Base-by-base conservation (phyloP, 2,329 filamentous ascomycete genomes). In the Botrytis sinoallii region DNA sequence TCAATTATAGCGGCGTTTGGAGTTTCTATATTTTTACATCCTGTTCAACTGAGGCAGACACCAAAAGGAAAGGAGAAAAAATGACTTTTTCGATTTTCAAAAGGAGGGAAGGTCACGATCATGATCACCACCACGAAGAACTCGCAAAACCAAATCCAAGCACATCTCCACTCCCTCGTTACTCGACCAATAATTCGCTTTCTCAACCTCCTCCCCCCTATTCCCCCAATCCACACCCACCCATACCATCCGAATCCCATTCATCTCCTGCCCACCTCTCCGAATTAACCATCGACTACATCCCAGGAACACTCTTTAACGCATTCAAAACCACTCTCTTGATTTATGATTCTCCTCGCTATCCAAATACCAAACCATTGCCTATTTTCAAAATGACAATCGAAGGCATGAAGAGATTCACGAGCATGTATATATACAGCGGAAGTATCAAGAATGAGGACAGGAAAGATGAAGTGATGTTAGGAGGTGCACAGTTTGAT, bases 91-190 rank as follows among this genome's bases (percentile, higher is more conserved):
- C 48, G 3, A 55, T 55, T 55, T 29, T 55, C 48, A 55, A 55
- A 55, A n/a, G 12, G 12, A 55, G 12, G 12, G 48, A n/a, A 55
- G 12, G 25, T 55, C 48, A 55, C 25, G 48, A 55, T 29, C 25
- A 29, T 7, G 25, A 55, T 55, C 48, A 55, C 48, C 25, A 55
- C 2, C 48, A 55, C 12, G 25, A 55, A 16, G 25, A 55, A 55
- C 16, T 25, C 5, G 25, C 12, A n/a, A n/a, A 16, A 0, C 1
- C 2, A 16, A 8, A 7, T 1, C 25, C 55, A 10, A 35, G 14
- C 32, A 1, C 32, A 20, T 12, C 32, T 35, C 20, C 20, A 60
- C 57, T 22, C 7, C 32, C 57, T 35, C 20, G 18, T 25, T 35
- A 60, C 18, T 38, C 57, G 10, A 60, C 32, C 57, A 32, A 32